Conservation (phyloP, 2,329 filamentous ascomycete genomes). For the Pseudogymnoascus sp. region DNA sequence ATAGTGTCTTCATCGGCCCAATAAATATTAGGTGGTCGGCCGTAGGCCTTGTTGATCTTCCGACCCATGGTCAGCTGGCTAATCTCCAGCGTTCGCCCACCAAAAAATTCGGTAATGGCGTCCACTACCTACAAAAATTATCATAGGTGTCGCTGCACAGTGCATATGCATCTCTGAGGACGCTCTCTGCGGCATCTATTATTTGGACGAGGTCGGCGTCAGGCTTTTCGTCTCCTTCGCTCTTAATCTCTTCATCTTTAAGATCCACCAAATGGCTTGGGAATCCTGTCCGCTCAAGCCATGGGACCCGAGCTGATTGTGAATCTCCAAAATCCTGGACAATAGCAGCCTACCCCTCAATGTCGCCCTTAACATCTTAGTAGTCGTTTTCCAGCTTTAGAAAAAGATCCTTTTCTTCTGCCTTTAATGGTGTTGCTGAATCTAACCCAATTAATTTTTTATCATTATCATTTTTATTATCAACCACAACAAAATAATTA, state of each 20-base stretch:
- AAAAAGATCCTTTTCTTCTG: slow-evolving; percentile 13
- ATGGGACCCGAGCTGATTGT: slow-evolving; percentile 11
- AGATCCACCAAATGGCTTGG: too few relatives aligned
- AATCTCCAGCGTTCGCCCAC: not conserved
- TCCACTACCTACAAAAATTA: not conserved
- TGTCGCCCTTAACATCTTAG: slow-evolving; percentile 10
- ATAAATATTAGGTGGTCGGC: not conserved
- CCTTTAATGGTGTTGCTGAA: not conserved
- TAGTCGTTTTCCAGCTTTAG: slow-evolving; percentile 12
- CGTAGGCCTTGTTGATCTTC: not conserved
- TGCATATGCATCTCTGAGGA: slow-evolving; percentile 12
- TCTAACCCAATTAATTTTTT: not conserved
- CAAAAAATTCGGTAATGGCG: not conserved
- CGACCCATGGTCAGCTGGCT: not conserved
- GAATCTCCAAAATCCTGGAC: slow-evolving; percentile 13
- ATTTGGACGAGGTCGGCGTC: slow-evolving; percentile 10
- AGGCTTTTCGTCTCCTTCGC: not conserved
- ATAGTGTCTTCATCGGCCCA: slow-evolving; percentile 37
- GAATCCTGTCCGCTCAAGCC: too few relatives aligned
- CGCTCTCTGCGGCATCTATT: slow-evolving; percentile 9
- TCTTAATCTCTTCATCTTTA: slow-evolving; percentile 1
- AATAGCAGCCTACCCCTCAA: slow-evolving; percentile 12
- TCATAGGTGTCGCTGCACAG: slow-evolving; percentile 13
- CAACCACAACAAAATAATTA: slow-evolving; percentile 12
- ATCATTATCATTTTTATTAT: not conserved